phyloP scores from a whole-genome alignment of 495 filamentous ascomycete species.

The Neurospora sp. region DNA sequence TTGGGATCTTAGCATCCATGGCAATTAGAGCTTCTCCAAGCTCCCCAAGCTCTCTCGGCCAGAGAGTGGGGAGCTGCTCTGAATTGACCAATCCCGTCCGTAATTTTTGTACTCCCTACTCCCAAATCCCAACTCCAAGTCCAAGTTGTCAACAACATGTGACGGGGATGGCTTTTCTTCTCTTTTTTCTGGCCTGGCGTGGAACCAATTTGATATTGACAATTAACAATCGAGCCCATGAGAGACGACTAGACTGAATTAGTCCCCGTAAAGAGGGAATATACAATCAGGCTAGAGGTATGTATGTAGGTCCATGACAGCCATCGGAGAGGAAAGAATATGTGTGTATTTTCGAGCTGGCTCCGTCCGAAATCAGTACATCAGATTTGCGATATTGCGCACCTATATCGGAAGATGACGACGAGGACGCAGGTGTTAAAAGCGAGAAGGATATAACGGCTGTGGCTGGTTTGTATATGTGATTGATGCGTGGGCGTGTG shows the following conservation, averaged over 20 bases:
- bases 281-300: background rate
- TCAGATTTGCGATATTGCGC: slow-evolving; percentile 34
- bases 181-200: background rate
- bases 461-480: slow-evolving; percentile 78
- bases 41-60: background rate
- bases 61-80: no score
- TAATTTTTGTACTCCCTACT: background rate
- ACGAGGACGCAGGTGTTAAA: slow-evolving; percentile 77
- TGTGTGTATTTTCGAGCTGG: background rate
- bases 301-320: background rate
- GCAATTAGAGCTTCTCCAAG: no score
- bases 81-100: background rate
- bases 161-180: background rate
- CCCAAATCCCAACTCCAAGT: background rate
- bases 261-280: background rate
- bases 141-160: background rate
- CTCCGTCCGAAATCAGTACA: background rate
- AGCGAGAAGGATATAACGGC: slow-evolving; percentile 91
- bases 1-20: background rate
- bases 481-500: background rate
- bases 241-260: background rate
- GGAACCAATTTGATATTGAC: background rate
- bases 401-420: slow-evolving; percentile 90
- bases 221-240: background rate
- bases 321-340: background rate